Evolutionary conservation across 2,329 filamentous ascomycete species (phyloP), one percentile per base, ranked within the genome.

Genomic region (Cladosporium cucumerinum): DNA sequence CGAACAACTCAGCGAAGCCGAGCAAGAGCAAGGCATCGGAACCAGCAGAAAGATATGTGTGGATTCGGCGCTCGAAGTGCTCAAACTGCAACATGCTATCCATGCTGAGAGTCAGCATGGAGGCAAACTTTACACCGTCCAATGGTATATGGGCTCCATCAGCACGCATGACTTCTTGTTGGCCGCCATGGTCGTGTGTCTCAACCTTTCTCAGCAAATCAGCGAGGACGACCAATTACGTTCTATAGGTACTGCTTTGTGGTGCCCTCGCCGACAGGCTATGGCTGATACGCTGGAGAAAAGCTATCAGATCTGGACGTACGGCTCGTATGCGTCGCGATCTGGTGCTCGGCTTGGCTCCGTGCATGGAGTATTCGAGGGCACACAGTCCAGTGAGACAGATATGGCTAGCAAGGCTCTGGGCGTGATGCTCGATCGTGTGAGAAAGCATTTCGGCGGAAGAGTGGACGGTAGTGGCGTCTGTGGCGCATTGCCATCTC

Each of bases 1-100:
- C 28, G 58, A 62, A 16, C 63, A 71, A 28, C 70, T 75, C n/a
- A 69, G 66, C 14, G 58, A 65, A 3, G 74, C 78, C 18, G 71
- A 75, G 60, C 70, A 79, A 76, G 61, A 69, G 61, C 60, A 65
- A 26, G 72, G 73, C 8, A 66, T 75, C 25, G 72, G 73, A 4
- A 55, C 64, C 25, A 74, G 73, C 49, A 76, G 81, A 54, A 73
- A 73, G 28, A 76, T 77, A 1, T 85, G 82, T 61, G 71, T 85
- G 3, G 76, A 79, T 2, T 79, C 82, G 5, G 83, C 84, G 1
- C 74, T 81, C 54, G 72, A 78, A 30, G 80, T 84, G 2, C 76
- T 86, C 2, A 74, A 77, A 1, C 78, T 82, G 62, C 82, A 86
- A 55, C 76, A 80, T 26, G 78, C 82, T 5, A 75, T 87, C 12